Base-by-base conservation (phyloP, 495 filamentous ascomycete species). In the Clavariopsis aquatica region DNA sequence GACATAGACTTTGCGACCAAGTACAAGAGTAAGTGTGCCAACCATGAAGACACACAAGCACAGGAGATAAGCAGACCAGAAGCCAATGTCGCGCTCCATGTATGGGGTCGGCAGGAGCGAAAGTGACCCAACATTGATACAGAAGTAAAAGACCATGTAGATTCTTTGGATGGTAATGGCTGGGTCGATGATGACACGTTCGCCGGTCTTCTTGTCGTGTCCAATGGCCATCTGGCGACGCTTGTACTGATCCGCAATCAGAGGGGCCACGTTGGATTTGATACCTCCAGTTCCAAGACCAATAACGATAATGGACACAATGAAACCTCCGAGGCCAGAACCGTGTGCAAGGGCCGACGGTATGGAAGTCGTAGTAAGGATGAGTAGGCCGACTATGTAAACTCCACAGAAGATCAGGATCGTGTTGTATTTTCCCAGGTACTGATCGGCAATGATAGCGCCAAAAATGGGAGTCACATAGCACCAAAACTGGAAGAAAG, bases 41-140 rank as follows among this genome's bases (percentile, higher is more conserved):
- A 82, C 72, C 43, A 78, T 69, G 73, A 88, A 87, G 76, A 84
- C 81, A 70, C 81, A 78, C 38, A 84, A 79, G 41, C 87, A 86
- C 34, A 94, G 84, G 49, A 92, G 76, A 75, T 87, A 92, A n/a
- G 85, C 86, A 4, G 81, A 81, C 87, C 86, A 93, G 81, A 88
- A 91, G 49, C 84, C 88, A 27, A 87, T 78, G 68, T 86, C 80
- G 60, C 79, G 70, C 74, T 91, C 89, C 77, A 88, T 82, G 69
- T 85, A 86, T 0, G 85, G 81, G 9, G 85, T 89, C 2, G 84
- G 84, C 56, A 85, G 80, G 64, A 83, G 80, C 64, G 81, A 87
- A 67, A 85, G 84, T 54, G 81, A 83, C 15, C 90, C 90, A 59
- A 95, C 66, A 78, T 96, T 93, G 80, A 93, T 89, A 66, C 86